Evolutionary conservation across 2,329 filamentous ascomycete genomes (phyloP).

Genomic region (Trichoderma sp.): DNA sequence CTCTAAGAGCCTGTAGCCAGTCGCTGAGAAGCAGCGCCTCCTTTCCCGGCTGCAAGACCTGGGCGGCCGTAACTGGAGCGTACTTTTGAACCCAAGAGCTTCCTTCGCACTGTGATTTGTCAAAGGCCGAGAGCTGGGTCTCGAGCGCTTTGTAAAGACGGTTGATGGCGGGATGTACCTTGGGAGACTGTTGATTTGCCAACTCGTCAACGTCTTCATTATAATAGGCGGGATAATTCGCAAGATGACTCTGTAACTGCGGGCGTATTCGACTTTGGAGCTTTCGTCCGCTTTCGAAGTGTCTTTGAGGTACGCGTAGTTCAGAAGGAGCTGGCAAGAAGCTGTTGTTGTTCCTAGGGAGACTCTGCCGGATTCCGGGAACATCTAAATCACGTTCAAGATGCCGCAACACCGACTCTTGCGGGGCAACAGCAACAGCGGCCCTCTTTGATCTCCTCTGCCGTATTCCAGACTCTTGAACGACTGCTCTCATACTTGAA

Average conservation of each 20-base stretch:
- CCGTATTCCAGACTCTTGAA: not conserved
- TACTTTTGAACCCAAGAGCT: conserved; percentile 83
- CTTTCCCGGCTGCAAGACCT: conserved; percentile 74
- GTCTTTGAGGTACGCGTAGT: conserved; percentile 57
- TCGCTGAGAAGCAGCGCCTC: conserved; percentile 73
- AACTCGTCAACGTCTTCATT: conserved; percentile 43
- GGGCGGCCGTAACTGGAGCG: conserved; percentile 65
- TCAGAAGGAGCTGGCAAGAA: conserved; percentile 51
- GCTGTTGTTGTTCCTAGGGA: conserved; percentile 42
- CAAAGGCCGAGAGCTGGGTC: conserved; percentile 73
- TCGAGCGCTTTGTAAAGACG: conserved; percentile 63
- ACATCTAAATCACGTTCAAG: conserved; percentile 38
- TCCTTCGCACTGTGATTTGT: conserved; percentile 73
- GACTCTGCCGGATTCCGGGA: conserved; percentile 34
- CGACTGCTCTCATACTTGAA: not conserved
- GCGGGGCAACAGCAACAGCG: conserved; percentile 43
- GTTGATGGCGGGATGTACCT: conserved; percentile 60
- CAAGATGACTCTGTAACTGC: conserved; percentile 46
- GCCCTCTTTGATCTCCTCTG: conserved; percentile 55
- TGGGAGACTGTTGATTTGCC: conserved; percentile 28
- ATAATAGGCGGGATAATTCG: conserved; percentile 21
- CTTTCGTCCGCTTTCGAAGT: conserved; percentile 60
- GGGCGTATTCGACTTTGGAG: conserved; percentile 53
- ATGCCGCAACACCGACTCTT: conserved; percentile 49
- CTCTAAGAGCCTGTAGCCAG: conserved; percentile 77